phyloP scores from a whole-genome alignment of 768 basidiomycete genomes.

The Amanita rimosa region DNA sequence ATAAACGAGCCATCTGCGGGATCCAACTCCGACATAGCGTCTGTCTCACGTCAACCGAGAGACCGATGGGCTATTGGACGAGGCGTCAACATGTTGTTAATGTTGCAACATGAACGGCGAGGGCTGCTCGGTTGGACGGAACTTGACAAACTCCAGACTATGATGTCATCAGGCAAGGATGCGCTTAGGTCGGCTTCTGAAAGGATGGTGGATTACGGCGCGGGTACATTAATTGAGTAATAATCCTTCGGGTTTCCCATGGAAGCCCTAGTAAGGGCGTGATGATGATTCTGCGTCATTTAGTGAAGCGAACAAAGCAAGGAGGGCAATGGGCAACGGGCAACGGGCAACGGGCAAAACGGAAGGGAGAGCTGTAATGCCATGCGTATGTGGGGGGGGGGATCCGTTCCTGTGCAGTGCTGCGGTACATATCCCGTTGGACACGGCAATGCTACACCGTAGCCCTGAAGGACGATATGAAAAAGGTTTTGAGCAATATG shows the following conservation, averaged over 20 bases:
- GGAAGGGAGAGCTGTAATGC: no score
- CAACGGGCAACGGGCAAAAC: not conserved
- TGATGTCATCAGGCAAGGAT: not conserved
- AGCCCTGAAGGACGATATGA: no score
- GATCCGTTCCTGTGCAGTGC: not conserved
- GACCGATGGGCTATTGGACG: not conserved
- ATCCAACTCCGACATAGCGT: not conserved
- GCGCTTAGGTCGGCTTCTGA: not conserved
- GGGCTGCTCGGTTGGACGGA: not conserved
- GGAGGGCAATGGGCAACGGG: not conserved
- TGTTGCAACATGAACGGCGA: no score
- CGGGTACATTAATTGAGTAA: not conserved
- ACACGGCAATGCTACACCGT: not conserved
- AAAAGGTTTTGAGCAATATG: no score
- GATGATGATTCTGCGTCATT: not conserved
- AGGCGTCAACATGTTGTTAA: not conserved
- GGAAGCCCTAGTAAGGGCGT: not conserved
- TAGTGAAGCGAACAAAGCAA: not conserved
- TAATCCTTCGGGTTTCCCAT: constrained; percentile 1
- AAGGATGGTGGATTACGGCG: not conserved
- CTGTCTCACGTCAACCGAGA: not conserved
- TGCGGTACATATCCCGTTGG: not conserved
- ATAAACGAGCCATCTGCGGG: not conserved
- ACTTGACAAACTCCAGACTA: not conserved
- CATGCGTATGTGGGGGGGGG: not conserved